Conservation (phyloP, 192 early-diverging fungal genomes). For the Backusella psychrophila region DNA sequence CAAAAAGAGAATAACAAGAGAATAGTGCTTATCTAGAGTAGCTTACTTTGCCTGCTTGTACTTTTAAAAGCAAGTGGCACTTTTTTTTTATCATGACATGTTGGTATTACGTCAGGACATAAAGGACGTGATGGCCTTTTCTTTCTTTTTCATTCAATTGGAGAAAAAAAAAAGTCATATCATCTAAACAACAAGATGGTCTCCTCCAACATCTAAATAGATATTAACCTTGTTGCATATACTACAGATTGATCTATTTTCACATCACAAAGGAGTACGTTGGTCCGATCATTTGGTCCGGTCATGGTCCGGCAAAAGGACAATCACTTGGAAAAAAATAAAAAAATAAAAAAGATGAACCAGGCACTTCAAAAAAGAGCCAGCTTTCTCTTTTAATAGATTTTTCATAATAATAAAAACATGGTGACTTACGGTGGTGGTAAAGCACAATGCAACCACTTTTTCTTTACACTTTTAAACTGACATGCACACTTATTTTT, state of each 20-base stretch:
- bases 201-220: too few relatives aligned
- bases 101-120: too few relatives aligned
- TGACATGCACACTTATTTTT: not conserved
- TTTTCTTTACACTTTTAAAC: not conserved
- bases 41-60: too few relatives aligned
- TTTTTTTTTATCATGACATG: too few relatives aligned
- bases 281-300: not conserved
- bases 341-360: not conserved
- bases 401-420: not conserved
- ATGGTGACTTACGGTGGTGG: slow-evolving; percentile 44
- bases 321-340: not conserved
- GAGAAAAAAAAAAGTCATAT: too few relatives aligned
- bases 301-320: not conserved
- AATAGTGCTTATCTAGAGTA: too few relatives aligned
- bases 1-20: too few relatives aligned
- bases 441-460: not conserved
- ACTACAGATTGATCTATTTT: not conserved
- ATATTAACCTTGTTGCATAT: too few relatives aligned
- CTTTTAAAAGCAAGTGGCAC: too few relatives aligned
- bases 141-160: too few relatives aligned
- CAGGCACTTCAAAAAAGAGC: not conserved
- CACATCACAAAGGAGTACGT: not conserved
- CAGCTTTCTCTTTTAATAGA: not conserved
- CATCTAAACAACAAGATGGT: too few relatives aligned
- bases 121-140: too few relatives aligned